Evolutionary conservation across 352 stramenopile species (phyloP).

Genomic region (Thraustochytrium striatum): DNA sequence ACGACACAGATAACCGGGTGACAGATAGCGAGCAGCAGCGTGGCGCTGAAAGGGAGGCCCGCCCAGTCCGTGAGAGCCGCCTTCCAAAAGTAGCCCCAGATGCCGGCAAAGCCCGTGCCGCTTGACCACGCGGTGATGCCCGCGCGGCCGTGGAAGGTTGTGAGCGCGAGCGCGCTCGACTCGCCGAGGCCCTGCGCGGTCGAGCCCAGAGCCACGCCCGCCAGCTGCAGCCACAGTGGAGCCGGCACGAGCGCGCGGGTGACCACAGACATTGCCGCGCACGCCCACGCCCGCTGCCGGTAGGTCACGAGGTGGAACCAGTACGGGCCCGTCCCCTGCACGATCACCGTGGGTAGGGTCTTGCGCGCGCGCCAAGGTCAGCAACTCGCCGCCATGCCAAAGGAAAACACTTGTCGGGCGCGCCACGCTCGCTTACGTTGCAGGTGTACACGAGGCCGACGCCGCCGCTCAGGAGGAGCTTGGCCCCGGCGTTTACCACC

Average conservation of each 20-base stretch:
- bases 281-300: constrained; percentile 65
- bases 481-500: constrained; percentile 86
- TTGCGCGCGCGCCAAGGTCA: neutral
- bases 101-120: constrained; percentile 81
- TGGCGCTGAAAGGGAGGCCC: constrained; percentile 59
- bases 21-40: constrained; percentile 54
- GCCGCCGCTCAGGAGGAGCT: constrained; percentile 78
- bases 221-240: constrained; percentile 69
- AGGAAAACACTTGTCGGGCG: neutral
- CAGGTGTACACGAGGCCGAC: constrained; percentile 85
- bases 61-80: constrained; percentile 67
- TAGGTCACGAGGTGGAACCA: constrained; percentile 89
- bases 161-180: constrained; percentile 74
- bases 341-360: constrained; percentile 72
- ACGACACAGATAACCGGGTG: constrained; percentile 36
- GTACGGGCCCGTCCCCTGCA: constrained; percentile 82
- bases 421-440: constrained; percentile 58
- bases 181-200: constrained; percentile 81
- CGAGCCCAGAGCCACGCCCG: constrained; percentile 77
- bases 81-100: constrained; percentile 82
- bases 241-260: constrained; percentile 63
- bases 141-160: constrained; percentile 59
- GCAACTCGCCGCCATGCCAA: neutral
- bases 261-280: constrained; percentile 66
- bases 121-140: constrained; percentile 85